Base-by-base conservation (phyloP, 208 protist genomes). In the Acanthamoeba divionensis region DNA sequence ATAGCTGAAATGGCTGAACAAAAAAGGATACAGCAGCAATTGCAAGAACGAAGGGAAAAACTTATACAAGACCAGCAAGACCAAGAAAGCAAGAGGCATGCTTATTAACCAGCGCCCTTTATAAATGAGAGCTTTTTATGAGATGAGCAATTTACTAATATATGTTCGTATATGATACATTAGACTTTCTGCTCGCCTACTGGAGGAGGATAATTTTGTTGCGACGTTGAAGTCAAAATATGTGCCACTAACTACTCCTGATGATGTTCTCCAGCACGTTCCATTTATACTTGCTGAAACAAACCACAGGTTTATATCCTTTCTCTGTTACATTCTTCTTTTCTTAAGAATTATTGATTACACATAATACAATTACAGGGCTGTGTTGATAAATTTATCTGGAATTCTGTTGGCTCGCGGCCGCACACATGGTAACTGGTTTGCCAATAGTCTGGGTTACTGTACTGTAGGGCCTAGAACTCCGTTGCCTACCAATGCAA, bases 351-450 rank as follows among this genome's bases (percentile, higher is more conserved):
- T n/a, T n/a, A n/a, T n/a, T n/a, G n/a, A n/a, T n/a, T n/a, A n/a
- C n/a, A n/a, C n/a, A n/a, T n/a, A n/a, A n/a, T n/a, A n/a, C n/a
- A n/a, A 21, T 12, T 9, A 50, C 36, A 82, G 71, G 5, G 71
- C 71, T 44, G 71, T 82, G 38, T 26, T 82, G 71, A 36, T 82
- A 44, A 82, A 82, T 26, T 33, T 82, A 50, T 82, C 71, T 44
- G 71, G 71, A 10, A 82, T 82, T 33, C 47, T 82, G 18, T 31
- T 82, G 21, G 71, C 71, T 3, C 71, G 71, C 33, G 71, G 71
- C 36, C 71, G 71, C 2, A 45, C 71, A 0, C 71, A 82, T 50
- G 71, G 71, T 7, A 82, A 82, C 47, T 82, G 71, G 71, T 82
- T 82, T 50, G 71, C 71, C 4, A 44, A 82, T 31, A 50, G 60